A percentile compares a stretch with the other conserved stretches of the same genome.
phyloP scores from a whole-genome alignment of 208 protist genomes.

The Trypanosoma theileri region DNA sequence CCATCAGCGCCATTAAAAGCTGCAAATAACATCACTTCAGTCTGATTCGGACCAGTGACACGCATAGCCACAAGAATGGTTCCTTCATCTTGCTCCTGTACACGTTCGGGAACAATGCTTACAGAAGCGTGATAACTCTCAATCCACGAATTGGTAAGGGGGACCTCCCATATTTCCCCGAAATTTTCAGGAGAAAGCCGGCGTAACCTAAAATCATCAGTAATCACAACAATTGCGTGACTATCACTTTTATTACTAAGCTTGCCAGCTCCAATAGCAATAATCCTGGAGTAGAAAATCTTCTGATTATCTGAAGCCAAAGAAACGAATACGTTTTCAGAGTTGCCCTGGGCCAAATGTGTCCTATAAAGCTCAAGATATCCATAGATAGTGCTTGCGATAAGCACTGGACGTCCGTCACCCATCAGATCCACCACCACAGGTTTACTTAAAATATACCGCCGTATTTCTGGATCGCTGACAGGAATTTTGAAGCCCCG shows the following conservation, averaged over 20 bases:
- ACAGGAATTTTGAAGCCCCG: slow-evolving; percentile 62
- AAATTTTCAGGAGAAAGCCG: slow-evolving; percentile 28
- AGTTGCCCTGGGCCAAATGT: slow-evolving; percentile 37
- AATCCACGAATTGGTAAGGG: slow-evolving; percentile 22
- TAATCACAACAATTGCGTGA: slow-evolving; percentile 59
- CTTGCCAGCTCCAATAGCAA: slow-evolving; percentile 63
- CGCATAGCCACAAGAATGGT: slow-evolving; percentile 61
- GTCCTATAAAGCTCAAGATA: slow-evolving; percentile 52
- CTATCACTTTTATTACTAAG: slow-evolving; percentile 26
- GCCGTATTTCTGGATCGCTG: slow-evolving; percentile 33
- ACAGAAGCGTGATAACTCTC: slow-evolving; percentile 56
- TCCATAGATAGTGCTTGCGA: slow-evolving; percentile 39
- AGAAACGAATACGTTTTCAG: slow-evolving; percentile 51
- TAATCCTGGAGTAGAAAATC: slow-evolving; percentile 38
- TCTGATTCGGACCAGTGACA: slow-evolving; percentile 33
- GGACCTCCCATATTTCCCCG: slow-evolving; percentile 46
- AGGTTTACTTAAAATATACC: slow-evolving; percentile 58
- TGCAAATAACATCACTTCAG: slow-evolving; percentile 55
- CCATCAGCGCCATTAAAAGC: slow-evolving; percentile 76
- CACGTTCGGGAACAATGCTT: slow-evolving; percentile 70
- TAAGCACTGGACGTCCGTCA: slow-evolving; percentile 47
- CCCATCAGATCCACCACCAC: slow-evolving; percentile 57
- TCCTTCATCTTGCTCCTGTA: slow-evolving; percentile 72
- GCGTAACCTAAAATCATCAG: slow-evolving; percentile 41
- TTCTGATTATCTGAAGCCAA: slow-evolving; percentile 27